These are phyloP conservation scores for Nephelium lappaceum DNA, from an alignment of 345 rosid genomes.

Conservation along the genomic window DNA sequence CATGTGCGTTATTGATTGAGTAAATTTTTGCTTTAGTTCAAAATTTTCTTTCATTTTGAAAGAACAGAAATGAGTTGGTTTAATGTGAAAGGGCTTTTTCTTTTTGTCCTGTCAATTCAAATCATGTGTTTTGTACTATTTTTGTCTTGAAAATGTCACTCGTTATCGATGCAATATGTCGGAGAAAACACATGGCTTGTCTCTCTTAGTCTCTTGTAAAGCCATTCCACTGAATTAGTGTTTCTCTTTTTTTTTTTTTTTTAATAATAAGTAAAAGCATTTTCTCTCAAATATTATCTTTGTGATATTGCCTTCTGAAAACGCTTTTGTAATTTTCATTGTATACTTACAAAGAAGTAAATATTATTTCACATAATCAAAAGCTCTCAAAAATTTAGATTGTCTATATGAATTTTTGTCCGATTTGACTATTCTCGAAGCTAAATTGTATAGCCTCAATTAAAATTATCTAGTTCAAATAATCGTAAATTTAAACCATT, in stretches of 20 bases:
- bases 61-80: not conserved
- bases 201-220: not conserved
- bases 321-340: not conserved
- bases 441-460: not conserved
- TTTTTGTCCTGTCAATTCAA: constrained; percentile 8
- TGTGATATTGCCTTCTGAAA: no score
- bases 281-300: not conserved
- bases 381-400: no score
- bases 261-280: no score
- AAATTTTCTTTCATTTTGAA: not conserved
- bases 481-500: no score
- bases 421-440: not conserved
- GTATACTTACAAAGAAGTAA: not conserved
- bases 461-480: no score
- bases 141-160: constrained; percentile 20
- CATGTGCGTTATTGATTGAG: not conserved
- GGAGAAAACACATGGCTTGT: constrained; percentile 23
- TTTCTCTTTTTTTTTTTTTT: not conserved
- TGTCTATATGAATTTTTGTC: not conserved
- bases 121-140: not conserved
- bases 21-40: not conserved
- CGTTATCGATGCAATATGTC: constrained; percentile 16
- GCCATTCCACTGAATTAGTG: not conserved
- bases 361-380: not conserved
- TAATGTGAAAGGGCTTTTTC: not conserved